A percentile compares a stretch with the other conserved stretches of the same genome.
These are phyloP conservation scores for Quercus tomentella DNA, from an alignment of 331 rosid species.

Conservation along the genomic window DNA sequence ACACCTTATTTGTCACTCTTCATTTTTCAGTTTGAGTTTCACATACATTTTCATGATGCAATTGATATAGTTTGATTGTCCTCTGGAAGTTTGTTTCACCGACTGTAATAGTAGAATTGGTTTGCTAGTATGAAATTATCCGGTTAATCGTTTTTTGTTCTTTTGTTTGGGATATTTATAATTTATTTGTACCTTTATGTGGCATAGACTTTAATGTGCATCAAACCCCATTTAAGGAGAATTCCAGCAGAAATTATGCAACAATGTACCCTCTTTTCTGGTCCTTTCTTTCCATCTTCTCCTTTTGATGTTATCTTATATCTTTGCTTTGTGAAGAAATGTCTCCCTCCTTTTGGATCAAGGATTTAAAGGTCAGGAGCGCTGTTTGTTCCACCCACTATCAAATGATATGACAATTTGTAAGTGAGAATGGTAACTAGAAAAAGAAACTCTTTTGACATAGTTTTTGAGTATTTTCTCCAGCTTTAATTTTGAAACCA, in stretches of 20 bases:
- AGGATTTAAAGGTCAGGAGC: slow-evolving; percentile 61
- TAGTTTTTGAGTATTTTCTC: not conserved
- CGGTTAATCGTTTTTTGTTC: not conserved
- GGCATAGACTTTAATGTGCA: not conserved
- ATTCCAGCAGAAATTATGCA: not conserved
- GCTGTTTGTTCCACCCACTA: slow-evolving; percentile 88
- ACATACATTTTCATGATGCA: not conserved
- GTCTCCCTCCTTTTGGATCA: slow-evolving; percentile 88
- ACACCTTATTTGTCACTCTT: not conserved
- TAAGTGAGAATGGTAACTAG: slow-evolving; percentile 42
- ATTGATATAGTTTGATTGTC: not conserved
- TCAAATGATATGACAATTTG: slow-evolving; percentile 85
- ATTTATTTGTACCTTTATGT: not conserved
- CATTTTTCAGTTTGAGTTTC: not conserved
- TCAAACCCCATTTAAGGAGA: not conserved
- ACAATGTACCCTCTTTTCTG: not conserved
- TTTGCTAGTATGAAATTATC: not conserved
- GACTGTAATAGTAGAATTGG: not conserved
- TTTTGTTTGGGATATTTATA: not conserved
- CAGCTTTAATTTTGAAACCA: not conserved
- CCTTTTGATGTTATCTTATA: not conserved
- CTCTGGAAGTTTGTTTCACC: not conserved
- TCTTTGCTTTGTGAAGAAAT: slow-evolving; percentile 50
- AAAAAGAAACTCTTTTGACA: not conserved
- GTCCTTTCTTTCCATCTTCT: slow-evolving; percentile 1